A percentile compares a stretch with the other conserved stretches of the same genome.
These are phyloP conservation scores for Pleurotus cornucopiae DNA, from an alignment of 768 basidiomycete genomes.

Conservation along the genomic window DNA sequence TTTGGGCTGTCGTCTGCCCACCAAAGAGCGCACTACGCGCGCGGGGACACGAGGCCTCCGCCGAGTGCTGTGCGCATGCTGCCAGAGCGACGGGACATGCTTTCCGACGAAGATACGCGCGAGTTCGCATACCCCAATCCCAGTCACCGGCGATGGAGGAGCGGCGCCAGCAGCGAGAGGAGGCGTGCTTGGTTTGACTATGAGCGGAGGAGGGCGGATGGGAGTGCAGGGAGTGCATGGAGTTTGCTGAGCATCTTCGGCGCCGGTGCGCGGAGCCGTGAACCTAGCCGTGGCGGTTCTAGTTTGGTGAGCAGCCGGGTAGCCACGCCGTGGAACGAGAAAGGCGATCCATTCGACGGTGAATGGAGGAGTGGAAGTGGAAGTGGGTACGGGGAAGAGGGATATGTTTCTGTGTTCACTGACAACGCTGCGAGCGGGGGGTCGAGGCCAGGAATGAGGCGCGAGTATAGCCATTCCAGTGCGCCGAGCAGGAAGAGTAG, in stretches of 20 bases:
- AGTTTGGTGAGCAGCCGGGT: constrained; percentile 19
- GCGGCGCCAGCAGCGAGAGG: constrained; percentile 16
- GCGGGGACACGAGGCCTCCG: neutral
- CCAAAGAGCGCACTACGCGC: neutral
- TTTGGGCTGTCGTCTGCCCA: neutral
- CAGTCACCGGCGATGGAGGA: neutral
- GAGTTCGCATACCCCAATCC: constrained; percentile 32
- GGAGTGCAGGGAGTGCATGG: constrained; percentile 46
- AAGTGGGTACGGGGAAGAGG: neutral
- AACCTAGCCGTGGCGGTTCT: constrained; percentile 25
- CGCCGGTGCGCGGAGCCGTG: constrained; percentile 31
- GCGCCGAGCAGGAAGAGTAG: constrained; percentile 17
- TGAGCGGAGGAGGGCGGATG: constrained; percentile 26
- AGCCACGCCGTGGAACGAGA: constrained; percentile 35
- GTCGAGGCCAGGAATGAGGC: constrained; percentile 20
- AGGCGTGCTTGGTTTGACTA: constrained; percentile 27
- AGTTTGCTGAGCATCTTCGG: constrained; percentile 46
- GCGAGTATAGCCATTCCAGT: constrained; percentile 36
- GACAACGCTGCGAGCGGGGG: constrained; percentile 12
- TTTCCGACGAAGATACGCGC: constrained; percentile 70
- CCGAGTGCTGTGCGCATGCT: constrained; percentile 20
- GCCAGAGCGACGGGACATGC: constrained; percentile 59
- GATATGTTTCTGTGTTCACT: neutral
- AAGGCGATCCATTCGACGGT: constrained; percentile 50
- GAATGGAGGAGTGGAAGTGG: constrained; percentile 10